phyloP scores from a whole-genome alignment of 2,329 filamentous ascomycete genomes.

The Talaromyces sp. region DNA sequence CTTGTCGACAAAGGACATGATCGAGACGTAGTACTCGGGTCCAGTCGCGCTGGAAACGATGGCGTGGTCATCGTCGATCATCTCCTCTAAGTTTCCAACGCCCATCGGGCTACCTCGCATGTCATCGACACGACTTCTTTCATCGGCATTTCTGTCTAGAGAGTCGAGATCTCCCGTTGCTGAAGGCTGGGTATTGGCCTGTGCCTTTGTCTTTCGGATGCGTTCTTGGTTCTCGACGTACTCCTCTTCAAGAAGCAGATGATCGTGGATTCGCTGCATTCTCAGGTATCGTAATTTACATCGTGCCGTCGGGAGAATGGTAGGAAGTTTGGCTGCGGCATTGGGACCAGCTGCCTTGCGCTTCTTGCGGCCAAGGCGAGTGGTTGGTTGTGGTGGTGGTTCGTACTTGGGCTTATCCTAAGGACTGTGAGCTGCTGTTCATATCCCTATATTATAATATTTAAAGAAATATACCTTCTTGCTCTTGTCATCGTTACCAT shows the following conservation, averaged over 20 bases:
- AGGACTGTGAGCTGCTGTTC: neutral
- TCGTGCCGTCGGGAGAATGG: conserved; percentile 90
- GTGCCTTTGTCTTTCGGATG: conserved; percentile 84
- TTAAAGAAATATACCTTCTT: conserved; percentile 69
- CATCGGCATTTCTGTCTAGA: conserved; percentile 85
- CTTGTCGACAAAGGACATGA: conserved; percentile 99
- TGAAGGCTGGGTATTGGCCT: conserved; percentile 54
- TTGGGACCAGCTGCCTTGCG: conserved; percentile 91
- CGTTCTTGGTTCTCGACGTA: conserved; percentile 99
- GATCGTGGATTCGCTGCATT: conserved; percentile 98
- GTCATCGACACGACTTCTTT: conserved; percentile 91
- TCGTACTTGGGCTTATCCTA: conserved; percentile 99
- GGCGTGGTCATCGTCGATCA: conserved; percentile 98
- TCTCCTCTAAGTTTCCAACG: conserved; percentile 93
- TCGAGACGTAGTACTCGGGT: conserved; percentile 98
- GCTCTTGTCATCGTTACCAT: conserved; percentile 80
- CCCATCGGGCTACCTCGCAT: conserved; percentile 99
- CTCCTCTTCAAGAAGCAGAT: conserved; percentile 93
- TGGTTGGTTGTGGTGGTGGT: conserved; percentile 92
- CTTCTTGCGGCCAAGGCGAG: conserved; percentile 97
- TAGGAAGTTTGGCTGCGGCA: conserved; percentile 89
- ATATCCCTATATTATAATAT: conserved; percentile 3
- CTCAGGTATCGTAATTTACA: conserved; percentile 96
- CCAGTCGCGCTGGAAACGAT: conserved; percentile 97
- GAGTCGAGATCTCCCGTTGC: conserved; percentile 68